Percentiles rank a stretch among this genome's conserved stretches.
phyloP scores from a whole-genome alignment of 305 asterid genomes.

The Fraxinus latifolia region DNA sequence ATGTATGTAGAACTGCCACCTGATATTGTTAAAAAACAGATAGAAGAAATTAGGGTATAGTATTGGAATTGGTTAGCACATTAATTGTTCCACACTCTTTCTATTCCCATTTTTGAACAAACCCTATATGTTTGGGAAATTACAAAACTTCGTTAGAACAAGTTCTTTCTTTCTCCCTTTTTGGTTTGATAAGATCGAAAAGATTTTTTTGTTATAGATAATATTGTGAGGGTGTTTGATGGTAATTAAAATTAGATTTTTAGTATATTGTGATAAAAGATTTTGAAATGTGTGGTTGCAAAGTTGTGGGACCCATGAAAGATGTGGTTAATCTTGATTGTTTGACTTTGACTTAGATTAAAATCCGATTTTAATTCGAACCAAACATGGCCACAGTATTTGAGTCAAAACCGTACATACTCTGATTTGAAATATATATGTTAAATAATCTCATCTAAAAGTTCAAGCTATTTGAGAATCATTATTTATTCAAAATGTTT shows the following conservation, averaged over 20 bases:
- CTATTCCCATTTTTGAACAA: neutral
- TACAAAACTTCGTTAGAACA: neutral
- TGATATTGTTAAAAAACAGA: conserved; percentile 2
- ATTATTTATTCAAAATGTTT: neutral
- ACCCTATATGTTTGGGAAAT: neutral
- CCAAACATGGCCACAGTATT: neutral
- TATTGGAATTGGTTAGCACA: conserved; percentile 1
- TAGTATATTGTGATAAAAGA: too few relatives aligned
- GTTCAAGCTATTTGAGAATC: neutral
- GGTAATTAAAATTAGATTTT: too few relatives aligned
- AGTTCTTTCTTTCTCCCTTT: neutral
- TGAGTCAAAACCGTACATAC: neutral
- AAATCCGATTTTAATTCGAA: too few relatives aligned
- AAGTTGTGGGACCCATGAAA: too few relatives aligned
- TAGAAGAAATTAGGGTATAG: neutral
- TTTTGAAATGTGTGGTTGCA: too few relatives aligned
- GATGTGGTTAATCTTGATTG: too few relatives aligned
- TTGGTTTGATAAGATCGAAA: neutral
- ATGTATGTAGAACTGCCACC: neutral
- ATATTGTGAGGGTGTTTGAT: neutral
- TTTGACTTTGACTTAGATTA: too few relatives aligned
- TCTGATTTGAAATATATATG: neutral
- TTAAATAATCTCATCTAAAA: neutral
- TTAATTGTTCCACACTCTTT: conserved; percentile 3
- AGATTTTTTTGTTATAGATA: neutral